A percentile compares a stretch with the other conserved stretches of the same genome.
phyloP scores from a whole-genome alignment of 2,329 filamentous ascomycete species.

The Bipolaris gigantea region DNA sequence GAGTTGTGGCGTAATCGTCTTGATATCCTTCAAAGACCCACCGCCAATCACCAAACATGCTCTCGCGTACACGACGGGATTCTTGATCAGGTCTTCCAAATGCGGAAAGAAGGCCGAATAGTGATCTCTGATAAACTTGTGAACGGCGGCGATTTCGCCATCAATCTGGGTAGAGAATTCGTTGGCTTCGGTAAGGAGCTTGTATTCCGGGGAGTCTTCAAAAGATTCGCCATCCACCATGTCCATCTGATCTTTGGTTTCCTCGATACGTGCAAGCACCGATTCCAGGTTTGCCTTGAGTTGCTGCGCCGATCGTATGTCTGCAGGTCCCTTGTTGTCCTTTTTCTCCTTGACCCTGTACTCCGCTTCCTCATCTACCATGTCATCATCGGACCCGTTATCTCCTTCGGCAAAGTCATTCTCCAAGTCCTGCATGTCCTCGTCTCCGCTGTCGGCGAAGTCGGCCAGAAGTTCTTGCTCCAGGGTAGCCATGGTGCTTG shows the following conservation, averaged over 20 bases:
- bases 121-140: conserved; percentile 95
- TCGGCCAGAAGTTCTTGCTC: conserved; percentile 92
- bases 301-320: conserved; percentile 76
- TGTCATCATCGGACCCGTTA: conserved; percentile 63
- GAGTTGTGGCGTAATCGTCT: conserved; percentile 73
- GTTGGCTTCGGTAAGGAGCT: conserved; percentile 85
- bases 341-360: conserved; percentile 55
- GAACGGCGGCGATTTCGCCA: conserved; percentile 86
- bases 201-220: conserved; percentile 90
- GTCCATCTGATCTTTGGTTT: conserved; percentile 66
- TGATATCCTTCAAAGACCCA: conserved; percentile 87
- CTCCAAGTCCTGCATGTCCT: conserved; percentile 41
- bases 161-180: conserved; percentile 89
- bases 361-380: conserved; percentile 63
- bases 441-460: conserved; percentile 80
- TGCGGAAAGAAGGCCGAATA: conserved; percentile 94
- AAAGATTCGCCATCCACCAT: conserved; percentile 73
- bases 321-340: conserved; percentile 68
- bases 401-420: conserved; percentile 44
- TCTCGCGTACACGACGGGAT: conserved; percentile 92
- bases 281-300: conserved; percentile 82
- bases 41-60: conserved; percentile 92
- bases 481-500: conserved; percentile 71
- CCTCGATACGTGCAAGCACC: conserved; percentile 66
- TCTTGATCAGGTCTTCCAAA: conserved; percentile 85